These are phyloP conservation scores for Cladophialophora psammophila DNA, from an alignment of 2,329 filamentous ascomycete species.

Conservation along the genomic window DNA sequence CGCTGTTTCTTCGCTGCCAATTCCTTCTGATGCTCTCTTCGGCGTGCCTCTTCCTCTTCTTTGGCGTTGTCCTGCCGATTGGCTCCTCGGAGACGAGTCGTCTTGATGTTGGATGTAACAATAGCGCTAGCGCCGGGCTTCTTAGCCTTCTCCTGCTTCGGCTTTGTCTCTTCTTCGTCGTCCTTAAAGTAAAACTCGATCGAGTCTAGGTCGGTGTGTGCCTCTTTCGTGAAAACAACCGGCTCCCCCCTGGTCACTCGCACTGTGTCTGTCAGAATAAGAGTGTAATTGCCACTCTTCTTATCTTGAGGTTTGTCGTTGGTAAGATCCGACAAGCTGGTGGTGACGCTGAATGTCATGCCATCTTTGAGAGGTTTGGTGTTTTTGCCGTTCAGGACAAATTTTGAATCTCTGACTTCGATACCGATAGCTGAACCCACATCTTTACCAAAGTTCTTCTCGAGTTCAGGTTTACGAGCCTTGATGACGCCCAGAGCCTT, in stretches of 20 bases:
- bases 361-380: slow-evolving; percentile 84
- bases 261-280: slow-evolving; percentile 91
- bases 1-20: slow-evolving; percentile 85
- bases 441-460: slow-evolving; percentile 93
- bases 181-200: slow-evolving; percentile 99
- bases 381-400: slow-evolving; percentile 89
- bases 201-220: slow-evolving; percentile 87
- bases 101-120: slow-evolving; percentile 93
- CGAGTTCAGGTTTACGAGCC: slow-evolving; percentile 91
- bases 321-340: slow-evolving; percentile 86
- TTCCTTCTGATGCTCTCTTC: slow-evolving; percentile 92
- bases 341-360: slow-evolving; percentile 93
- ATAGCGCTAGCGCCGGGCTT: slow-evolving; percentile 86
- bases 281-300: slow-evolving; percentile 84
- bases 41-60: slow-evolving; percentile 75
- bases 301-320: slow-evolving; percentile 89
- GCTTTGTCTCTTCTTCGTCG: slow-evolving; percentile 79
- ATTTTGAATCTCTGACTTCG: slow-evolving; percentile 82
- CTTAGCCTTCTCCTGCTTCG: slow-evolving; percentile 87
- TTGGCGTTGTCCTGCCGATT: slow-evolving; percentile 88
- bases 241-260: slow-evolving; percentile 72
- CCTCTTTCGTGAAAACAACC: slow-evolving; percentile 90
- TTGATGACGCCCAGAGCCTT: slow-evolving; percentile 83
- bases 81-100: slow-evolving; percentile 81
- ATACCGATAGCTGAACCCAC: slow-evolving; percentile 92